A percentile compares a stretch with the other conserved stretches of the same genome.
Conservation (phyloP, 192 early-diverging fungal species). For the Dissophora globulifera region DNA sequence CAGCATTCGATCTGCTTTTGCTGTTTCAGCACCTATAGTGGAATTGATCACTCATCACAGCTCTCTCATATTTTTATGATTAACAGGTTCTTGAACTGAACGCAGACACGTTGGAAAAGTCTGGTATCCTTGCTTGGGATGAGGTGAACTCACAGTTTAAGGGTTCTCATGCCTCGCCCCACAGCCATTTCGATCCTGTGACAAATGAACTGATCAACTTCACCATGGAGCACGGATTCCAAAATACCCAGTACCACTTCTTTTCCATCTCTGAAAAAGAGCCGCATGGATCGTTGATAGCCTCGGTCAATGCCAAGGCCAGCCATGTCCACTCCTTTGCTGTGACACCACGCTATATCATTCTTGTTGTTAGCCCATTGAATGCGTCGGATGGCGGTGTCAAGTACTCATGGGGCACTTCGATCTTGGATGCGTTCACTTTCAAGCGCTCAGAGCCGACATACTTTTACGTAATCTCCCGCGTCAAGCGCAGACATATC, state of each 20-base stretch:
- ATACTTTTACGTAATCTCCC: constrained; percentile 79
- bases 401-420: constrained; percentile 76
- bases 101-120: constrained; percentile 71
- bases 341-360: constrained; percentile 75
- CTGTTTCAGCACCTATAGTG: too few relatives aligned
- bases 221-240: constrained; percentile 76
- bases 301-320: constrained; percentile 69
- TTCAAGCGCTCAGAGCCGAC: constrained; percentile 69
- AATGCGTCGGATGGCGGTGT: constrained; percentile 68
- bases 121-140: constrained; percentile 67
- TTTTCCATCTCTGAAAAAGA: constrained; percentile 69
- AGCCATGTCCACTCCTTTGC: constrained; percentile 83
- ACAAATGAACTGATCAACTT: constrained; percentile 83
- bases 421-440: constrained; percentile 73
- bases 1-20: too few relatives aligned
- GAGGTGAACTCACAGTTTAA: constrained; percentile 72
- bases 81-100: constrained; percentile 76
- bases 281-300: constrained; percentile 72
- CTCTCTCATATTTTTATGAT: too few relatives aligned
- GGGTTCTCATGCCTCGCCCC: constrained; percentile 73
- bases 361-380: constrained; percentile 70
- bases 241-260: constrained; percentile 74
- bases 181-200: constrained; percentile 73
- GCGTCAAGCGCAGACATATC: constrained; percentile 71
- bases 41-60: too few relatives aligned